Evolutionary conservation across 2,329 filamentous ascomycete species (phyloP), one percentile per base, ranked within the genome.

Genomic region (Colletotrichum aenigma): DNA sequence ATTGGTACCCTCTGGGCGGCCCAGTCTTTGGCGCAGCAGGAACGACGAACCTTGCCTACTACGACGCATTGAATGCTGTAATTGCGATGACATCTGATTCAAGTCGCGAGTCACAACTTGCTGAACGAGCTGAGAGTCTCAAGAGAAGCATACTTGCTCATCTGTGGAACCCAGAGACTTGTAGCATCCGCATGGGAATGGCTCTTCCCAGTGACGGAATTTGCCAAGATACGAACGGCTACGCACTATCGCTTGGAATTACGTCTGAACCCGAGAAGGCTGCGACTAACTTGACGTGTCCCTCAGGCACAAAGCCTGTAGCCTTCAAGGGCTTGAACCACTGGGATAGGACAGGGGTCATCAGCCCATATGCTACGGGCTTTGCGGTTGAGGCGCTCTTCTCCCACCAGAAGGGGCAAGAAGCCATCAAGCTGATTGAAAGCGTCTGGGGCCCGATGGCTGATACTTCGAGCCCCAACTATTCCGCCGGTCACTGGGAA

Each of bases 351-450:
- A 26, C 58, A 1, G 74, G 74, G 0, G 70, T 70, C 3, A 28
- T 64, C 8, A 76, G 74, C 34, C 70, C 74, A 18, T 73, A 76
- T 36, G 65, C 65, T 12, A 73, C 65, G 3, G 70, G 74, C 3
- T 76, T 76, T 34, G 70, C 70, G n/a, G 66, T 30, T 18, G 74
- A 76, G 48, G 74, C 74, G 2, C 70, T 76, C 28, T 76, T 76
- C 60, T 26, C 26, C 7, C 48, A 38, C 2, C 13, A 61, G 4
- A 36, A 24, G 34, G 74, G 74, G 7, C 24, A 21, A 7, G 65
- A 67, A 7, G 74, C 74, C 13, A 32, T 73, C 16, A 30, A 66
- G 13, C 65, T 76, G 4, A 55, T 72, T 6, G 26, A 62, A 7
- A 48, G 16, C 9, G 65, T 76, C 7, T 73, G 74, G 74, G 70